Conservation (phyloP, 495 filamentous ascomycete species). For the Aspergillus sparsus region DNA sequence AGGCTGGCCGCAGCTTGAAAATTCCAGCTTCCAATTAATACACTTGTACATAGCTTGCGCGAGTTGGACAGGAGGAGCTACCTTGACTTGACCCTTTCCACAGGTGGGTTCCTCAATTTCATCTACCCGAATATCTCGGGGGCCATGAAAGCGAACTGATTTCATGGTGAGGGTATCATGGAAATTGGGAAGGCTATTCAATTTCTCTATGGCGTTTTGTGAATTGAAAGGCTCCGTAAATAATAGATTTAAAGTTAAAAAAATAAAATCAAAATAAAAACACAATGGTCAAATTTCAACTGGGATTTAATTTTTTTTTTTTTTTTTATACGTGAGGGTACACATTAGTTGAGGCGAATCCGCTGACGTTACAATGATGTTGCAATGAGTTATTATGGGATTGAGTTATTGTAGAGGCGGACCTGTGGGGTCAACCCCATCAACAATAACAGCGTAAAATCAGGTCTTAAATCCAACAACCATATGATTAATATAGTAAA, state of each 20-base stretch:
- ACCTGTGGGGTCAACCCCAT: too few relatives aligned
- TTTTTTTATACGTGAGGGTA: neutral
- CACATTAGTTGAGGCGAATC: neutral
- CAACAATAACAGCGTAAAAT: too few relatives aligned
- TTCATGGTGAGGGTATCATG: conserved; percentile 30
- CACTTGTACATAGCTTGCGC: too few relatives aligned
- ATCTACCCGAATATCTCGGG: conserved; percentile 40
- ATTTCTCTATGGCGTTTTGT: too few relatives aligned
- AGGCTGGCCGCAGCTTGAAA: conserved; percentile 51
- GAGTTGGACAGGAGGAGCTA: conserved; percentile 10
- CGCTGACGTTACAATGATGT: neutral
- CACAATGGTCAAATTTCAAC: too few relatives aligned
- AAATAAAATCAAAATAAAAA: too few relatives aligned
- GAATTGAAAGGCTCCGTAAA: too few relatives aligned
- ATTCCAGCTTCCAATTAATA: neutral
- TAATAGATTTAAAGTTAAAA: too few relatives aligned
- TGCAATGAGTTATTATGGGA: neutral
- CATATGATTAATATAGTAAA: too few relatives aligned
- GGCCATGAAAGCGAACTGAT: conserved; percentile 42
- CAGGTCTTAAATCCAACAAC: too few relatives aligned
- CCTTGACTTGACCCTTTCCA: conserved; percentile 44
- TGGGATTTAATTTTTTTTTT: too few relatives aligned
- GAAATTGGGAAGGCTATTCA: neutral
- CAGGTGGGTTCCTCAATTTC: conserved; percentile 40
- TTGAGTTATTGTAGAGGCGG: too few relatives aligned